Evolutionary conservation across 306 rosid genomes (phyloP).

Genomic region (Vigna reflexopilosa): DNA sequence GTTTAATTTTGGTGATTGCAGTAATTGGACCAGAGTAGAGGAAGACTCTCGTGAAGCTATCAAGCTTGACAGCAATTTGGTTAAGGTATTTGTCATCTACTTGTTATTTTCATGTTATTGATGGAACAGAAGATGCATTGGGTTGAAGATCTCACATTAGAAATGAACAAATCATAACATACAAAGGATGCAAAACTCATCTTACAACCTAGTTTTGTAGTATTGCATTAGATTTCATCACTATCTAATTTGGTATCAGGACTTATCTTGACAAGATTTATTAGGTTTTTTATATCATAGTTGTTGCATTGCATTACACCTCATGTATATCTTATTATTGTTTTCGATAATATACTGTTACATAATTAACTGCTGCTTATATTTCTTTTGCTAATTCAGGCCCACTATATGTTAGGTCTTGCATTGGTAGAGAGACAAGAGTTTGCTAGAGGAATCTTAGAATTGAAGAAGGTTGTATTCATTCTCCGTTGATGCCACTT

Average conservation of each 20-base stretch:
- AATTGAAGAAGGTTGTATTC: constrained; percentile 66
- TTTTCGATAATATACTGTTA: background rate
- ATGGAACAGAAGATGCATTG: background rate
- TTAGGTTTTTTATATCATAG: background rate
- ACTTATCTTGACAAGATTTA: too few relatives aligned
- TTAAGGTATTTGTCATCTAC: constrained; percentile 59
- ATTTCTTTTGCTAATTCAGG: constrained; percentile 53
- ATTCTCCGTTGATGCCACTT: constrained; percentile 11
- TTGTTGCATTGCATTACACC: background rate
- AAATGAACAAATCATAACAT: too few relatives aligned
- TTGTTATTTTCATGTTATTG: background rate
- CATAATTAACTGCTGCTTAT: background rate
- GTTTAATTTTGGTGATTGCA: constrained; percentile 38
- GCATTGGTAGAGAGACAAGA: constrained; percentile 61
- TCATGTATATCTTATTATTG: background rate
- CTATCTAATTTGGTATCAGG: too few relatives aligned
- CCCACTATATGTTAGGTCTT: constrained; percentile 78
- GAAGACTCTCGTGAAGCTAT: constrained; percentile 73
- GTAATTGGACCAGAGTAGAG: constrained; percentile 76
- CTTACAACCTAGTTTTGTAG: too few relatives aligned
- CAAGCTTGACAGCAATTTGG: constrained; percentile 61
- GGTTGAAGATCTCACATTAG: too few relatives aligned
- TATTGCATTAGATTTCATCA: too few relatives aligned
- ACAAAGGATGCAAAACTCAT: too few relatives aligned
- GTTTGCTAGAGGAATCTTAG: constrained; percentile 58